Conservation (phyloP, 129 eudicot species). For the Tagetes patula region DNA sequence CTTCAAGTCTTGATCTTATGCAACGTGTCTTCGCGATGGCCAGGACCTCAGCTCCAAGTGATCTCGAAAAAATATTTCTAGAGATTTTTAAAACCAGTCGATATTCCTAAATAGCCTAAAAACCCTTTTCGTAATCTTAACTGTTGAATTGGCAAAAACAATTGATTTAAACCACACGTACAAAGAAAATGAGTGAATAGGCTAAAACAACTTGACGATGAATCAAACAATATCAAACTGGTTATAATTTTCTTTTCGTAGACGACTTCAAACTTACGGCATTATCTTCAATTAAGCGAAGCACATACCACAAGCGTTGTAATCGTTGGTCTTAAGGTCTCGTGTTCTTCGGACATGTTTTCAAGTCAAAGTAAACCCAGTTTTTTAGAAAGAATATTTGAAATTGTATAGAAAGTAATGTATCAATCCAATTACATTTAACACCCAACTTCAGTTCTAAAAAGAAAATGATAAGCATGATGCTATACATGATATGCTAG, state of each 20-base stretch:
- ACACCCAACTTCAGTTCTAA: no score
- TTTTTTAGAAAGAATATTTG: constrained; percentile 11
- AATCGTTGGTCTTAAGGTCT: not conserved
- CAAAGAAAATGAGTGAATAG: not conserved
- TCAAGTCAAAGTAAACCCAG: constrained; percentile 32
- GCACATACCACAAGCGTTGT: not conserved
- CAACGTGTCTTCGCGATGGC: no score
- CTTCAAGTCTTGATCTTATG: no score
- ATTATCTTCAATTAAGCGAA: not conserved
- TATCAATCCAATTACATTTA: no score
- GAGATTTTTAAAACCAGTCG: no score
- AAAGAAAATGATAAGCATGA: no score
- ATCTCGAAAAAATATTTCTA: no score
- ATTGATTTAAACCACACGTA: not conserved
- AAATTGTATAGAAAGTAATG: not conserved
- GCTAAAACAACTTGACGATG: not conserved
- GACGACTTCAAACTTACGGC: not conserved
- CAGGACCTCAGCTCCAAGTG: no score
- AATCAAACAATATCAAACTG: not conserved
- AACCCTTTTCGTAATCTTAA: not conserved
- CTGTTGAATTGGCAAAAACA: not conserved
- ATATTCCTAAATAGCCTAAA: no score
- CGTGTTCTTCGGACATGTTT: constrained; percentile 37
- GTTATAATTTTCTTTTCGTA: not conserved
- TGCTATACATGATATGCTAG: no score